A percentile compares a stretch with the other conserved stretches of the same genome.
These are phyloP conservation scores for Crepidotus variabilis DNA, from an alignment of 768 basidiomycete species.

Conservation along the genomic window DNA sequence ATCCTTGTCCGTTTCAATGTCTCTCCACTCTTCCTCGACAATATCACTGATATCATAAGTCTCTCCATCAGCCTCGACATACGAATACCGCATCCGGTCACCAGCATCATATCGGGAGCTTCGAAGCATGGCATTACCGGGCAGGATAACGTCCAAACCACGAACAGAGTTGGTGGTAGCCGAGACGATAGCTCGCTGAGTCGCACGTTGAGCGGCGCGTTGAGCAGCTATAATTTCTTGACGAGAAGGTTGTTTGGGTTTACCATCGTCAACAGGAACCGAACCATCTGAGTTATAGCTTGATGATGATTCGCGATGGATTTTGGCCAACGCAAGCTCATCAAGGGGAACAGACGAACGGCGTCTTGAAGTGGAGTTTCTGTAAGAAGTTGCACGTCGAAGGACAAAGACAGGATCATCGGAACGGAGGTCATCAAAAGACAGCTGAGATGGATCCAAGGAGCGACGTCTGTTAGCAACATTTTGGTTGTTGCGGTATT, in stretches of 20 bases:
- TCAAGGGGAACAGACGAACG: constrained; percentile 76
- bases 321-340: constrained; percentile 73
- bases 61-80: constrained; percentile 86
- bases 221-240: constrained; percentile 95
- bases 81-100: constrained; percentile 88
- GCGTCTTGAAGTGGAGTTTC: constrained; percentile 64
- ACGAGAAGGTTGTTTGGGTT: constrained; percentile 45
- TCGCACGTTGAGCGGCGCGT: constrained; percentile 80
- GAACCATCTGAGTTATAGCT: constrained; percentile 51
- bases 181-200: constrained; percentile 77
- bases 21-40: constrained; percentile 85
- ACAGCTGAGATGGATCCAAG: constrained; percentile 70
- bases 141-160: constrained; percentile 85
- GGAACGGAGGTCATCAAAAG: constrained; percentile 66
- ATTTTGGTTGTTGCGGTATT: constrained; percentile 57
- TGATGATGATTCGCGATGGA: constrained; percentile 66
- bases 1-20: constrained; percentile 47
- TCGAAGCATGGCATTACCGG: constrained; percentile 81
- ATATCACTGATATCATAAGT: constrained; percentile 93
- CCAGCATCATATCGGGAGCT: constrained; percentile 71
- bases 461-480: constrained; percentile 79
- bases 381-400: constrained; percentile 75
- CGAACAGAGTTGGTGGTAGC: constrained; percentile 81
- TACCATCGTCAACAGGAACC: constrained; percentile 21
- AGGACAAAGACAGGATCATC: constrained; percentile 91